These are phyloP conservation scores for Heracleum sosnowskyi DNA, from an alignment of 129 eudicot genomes.

Conservation along the genomic window DNA sequence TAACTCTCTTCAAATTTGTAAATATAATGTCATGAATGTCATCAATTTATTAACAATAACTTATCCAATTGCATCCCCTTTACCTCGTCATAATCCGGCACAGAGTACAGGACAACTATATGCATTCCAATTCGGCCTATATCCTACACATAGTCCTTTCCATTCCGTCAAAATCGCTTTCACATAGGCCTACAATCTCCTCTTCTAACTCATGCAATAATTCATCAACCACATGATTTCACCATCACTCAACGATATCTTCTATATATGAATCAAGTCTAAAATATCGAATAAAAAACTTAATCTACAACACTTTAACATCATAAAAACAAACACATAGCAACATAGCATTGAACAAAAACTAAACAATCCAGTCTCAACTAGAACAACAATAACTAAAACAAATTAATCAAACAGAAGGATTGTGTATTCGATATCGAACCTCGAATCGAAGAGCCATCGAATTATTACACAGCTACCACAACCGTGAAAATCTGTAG, in stretches of 20 bases:
- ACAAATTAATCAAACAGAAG: neutral
- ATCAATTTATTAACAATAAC: no score
- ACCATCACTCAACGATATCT: neutral
- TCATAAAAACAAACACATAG: neutral
- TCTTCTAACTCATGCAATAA: neutral
- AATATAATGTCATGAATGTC: neutral
- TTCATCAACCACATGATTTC: neutral
- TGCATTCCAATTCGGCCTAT: neutral
- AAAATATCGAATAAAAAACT: neutral
- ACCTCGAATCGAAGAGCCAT: constrained; percentile 13
- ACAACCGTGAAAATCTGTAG: neutral
- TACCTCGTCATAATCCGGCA: neutral
- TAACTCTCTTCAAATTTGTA: no score
- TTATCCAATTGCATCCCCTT: neutral
- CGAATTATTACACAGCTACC: neutral
- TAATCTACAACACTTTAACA: neutral
- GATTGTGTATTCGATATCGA: neutral
- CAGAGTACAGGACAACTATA: neutral
- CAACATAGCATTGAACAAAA: neutral
- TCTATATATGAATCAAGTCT: neutral
- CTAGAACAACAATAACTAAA: neutral
- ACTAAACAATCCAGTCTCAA: neutral
- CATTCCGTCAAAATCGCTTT: neutral
- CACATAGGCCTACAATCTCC: neutral
- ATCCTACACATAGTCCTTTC: neutral